Conservation (phyloP, 441 rosid genomes). For the Erodium trifolium region DNA sequence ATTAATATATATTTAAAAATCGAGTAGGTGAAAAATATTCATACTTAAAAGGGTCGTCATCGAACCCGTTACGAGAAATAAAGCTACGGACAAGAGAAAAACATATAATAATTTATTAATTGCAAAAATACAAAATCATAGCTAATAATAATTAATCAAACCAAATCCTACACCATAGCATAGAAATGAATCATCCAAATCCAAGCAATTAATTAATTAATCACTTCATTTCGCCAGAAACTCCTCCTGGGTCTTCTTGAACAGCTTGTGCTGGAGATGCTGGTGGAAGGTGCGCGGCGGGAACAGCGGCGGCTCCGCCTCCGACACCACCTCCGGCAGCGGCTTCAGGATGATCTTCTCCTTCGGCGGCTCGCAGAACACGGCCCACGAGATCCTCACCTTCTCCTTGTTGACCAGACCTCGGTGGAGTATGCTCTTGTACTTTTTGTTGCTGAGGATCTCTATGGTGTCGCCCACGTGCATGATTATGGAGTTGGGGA, state of each 20-base stretch:
- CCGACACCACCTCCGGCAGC: constrained; percentile 53
- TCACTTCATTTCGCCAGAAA: constrained; percentile 8
- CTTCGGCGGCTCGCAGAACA: constrained; percentile 87
- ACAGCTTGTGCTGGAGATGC: constrained; percentile 71
- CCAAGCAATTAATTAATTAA: no score
- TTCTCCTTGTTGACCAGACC: constrained; percentile 88
- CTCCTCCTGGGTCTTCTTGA: constrained; percentile 46
- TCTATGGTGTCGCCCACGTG: constrained; percentile 84
- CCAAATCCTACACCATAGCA: no score
- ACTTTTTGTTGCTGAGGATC: constrained; percentile 83
- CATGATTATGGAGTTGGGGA: constrained; percentile 84
- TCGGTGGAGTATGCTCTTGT: constrained; percentile 85
- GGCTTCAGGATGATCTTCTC: constrained; percentile 87
- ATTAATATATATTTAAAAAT: no score
- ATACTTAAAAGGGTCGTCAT: no score
- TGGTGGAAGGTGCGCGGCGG: constrained; percentile 88
- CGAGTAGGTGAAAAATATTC: no score
- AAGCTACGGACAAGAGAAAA: no score
- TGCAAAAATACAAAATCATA: no score
- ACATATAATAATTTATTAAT: no score
- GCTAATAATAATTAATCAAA: no score
- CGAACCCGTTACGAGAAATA: no score
- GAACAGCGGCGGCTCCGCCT: constrained; percentile 53
- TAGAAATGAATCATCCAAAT: background rate
- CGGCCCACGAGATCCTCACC: constrained; percentile 93